Evolutionary conservation across 208 protist genomes (phyloP), one percentile per base, ranked within the genome.

Genomic region (Trypanosoma caninum): DNA sequence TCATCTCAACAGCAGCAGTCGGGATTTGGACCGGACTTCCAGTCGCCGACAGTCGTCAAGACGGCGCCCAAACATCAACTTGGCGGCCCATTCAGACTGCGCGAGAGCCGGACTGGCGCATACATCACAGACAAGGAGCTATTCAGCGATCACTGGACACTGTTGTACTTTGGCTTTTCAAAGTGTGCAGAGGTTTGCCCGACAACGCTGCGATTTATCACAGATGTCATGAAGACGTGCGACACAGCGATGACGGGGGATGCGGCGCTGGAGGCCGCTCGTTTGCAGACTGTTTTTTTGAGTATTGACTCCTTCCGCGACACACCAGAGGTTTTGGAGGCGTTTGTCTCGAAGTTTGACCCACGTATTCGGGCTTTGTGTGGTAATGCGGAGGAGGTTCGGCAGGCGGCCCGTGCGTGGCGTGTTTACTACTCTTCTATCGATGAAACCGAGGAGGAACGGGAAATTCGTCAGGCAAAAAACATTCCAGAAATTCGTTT

Each of bases 121-220:
- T 74, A 74, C 30, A 76, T 87, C 33, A 91, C 80, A 0, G 82
- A 86, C 47, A 35, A 76, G 44, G 74, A 91, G 16, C 41, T 94
- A 11, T 89, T 94, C 48, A 51, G 76, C 13, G 65, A 87, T 55
- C 74, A 88, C 46, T 94, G 87, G 84, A 89, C 81, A 16, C 63
- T 94, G 7, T 58, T 94, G 1, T 94, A 94, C 65, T 94, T 94
- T 79, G 87, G 87, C 11, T 94, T 94, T 60, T 87, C 81, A 28
- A 90, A 94, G 64, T 94, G 87, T 41, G 82, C 87, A 0, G 84
- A 94, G 60, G 70, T 94, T 1, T 94, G 87, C 55, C 87, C 87
- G 9, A 85, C 68, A 27, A 91, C 82, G 6, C 63, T 94, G 13
- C 51, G 38, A 16, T 94, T 84, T 60, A 76, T 94, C n/a, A 63